Percentiles rank a stretch among this genome's conserved stretches.
phyloP scores from a whole-genome alignment of 1,139 yeast genomes.

The Blastobotrys elegans region DNA sequence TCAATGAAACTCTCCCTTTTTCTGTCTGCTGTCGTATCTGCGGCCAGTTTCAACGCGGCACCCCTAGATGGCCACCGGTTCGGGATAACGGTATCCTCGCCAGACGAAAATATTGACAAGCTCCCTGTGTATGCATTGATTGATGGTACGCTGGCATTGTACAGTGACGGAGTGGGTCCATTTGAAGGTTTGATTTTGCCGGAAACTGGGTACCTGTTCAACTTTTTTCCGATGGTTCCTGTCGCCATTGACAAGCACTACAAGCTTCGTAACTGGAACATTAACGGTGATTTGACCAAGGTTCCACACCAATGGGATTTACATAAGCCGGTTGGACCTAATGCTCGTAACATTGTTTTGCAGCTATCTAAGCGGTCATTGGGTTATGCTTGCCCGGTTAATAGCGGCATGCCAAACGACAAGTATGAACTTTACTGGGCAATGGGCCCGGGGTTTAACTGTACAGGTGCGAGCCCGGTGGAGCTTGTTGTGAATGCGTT shows the following conservation, averaged over 20 bases:
- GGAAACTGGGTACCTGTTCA: slow-evolving; percentile 11
- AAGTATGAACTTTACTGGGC: slow-evolving; percentile 16
- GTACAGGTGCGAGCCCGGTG: slow-evolving; percentile 13
- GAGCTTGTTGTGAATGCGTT: not conserved
- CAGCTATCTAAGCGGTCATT: slow-evolving; percentile 10
- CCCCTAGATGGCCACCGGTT: slow-evolving; percentile 6
- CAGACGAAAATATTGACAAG: not conserved
- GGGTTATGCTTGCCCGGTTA: slow-evolving; percentile 4
- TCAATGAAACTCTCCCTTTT: too few species aligned
- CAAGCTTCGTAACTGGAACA: not conserved
- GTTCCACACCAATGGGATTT: slow-evolving; percentile 8
- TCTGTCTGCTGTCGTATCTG: too few species aligned
- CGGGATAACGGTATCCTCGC: not conserved
- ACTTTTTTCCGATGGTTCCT: slow-evolving; percentile 1
- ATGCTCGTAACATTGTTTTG: not conserved
- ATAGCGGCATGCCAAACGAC: not conserved
- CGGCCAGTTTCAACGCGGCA: too few species aligned
- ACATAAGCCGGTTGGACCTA: too few species aligned
- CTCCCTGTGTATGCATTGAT: not conserved
- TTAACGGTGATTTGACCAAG: not conserved
- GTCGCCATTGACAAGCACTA: slow-evolving; percentile 2
- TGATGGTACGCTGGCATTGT: slow-evolving; percentile 3
- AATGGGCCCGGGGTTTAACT: slow-evolving; percentile 12
- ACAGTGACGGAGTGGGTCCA: slow-evolving; percentile 9
- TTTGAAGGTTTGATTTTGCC: slow-evolving; percentile 6